Conservation (phyloP, 768 basidiomycete genomes). For the Kwoniella sp. region DNA sequence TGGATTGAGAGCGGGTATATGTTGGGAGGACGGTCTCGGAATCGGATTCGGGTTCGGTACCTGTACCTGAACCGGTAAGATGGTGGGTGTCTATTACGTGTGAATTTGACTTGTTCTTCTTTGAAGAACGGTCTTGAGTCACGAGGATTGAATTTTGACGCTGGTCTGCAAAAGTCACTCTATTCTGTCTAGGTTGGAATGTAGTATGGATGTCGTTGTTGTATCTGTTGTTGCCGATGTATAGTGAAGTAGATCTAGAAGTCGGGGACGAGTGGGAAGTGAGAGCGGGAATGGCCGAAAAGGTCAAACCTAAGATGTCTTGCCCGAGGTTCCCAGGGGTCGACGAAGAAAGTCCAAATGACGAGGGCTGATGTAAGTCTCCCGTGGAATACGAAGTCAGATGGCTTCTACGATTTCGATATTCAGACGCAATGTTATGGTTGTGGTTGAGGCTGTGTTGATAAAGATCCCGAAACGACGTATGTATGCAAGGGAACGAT, state of each 20-base stretch:
- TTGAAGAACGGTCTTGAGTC: neutral
- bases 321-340: neutral
- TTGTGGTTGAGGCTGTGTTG: neutral
- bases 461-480: neutral
- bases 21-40: neutral
- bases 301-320: neutral
- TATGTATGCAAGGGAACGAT: neutral
- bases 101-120: neutral
- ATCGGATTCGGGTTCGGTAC: neutral
- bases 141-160: neutral
- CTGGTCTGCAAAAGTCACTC: neutral
- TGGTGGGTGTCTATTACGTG: neutral
- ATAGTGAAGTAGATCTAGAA: neutral
- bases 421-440: neutral
- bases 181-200: neutral
- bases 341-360: neutral
- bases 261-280: slow-evolving; percentile 1
- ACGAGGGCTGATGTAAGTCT: slow-evolving; percentile 3
- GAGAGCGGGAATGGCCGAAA: slow-evolving; percentile 1
- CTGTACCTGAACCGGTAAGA: neutral
- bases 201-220: neutral
- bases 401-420: neutral
- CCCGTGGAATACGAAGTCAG: slow-evolving; percentile 2
- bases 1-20: neutral
- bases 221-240: neutral